Percentiles rank a stretch among this genome's conserved stretches.
Evolutionary conservation across 805 yeast genomes (phyloP).

Genomic region (Candida loeiensis): DNA sequence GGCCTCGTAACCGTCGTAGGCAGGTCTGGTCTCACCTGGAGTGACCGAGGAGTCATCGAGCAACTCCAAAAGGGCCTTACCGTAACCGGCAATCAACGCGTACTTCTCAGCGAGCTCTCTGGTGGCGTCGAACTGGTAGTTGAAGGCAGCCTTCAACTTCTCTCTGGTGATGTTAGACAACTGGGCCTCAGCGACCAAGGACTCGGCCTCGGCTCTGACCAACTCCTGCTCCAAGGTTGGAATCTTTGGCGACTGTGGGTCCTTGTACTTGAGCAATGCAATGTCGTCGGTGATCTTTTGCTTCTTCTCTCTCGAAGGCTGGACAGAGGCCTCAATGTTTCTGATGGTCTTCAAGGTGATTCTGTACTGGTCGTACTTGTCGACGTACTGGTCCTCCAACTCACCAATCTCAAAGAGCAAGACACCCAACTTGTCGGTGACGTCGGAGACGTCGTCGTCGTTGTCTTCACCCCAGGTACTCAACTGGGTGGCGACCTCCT

Average conservation of each 20-base stretch:
- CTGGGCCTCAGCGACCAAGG: conserved; percentile 89
- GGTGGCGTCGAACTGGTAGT: conserved; percentile 80
- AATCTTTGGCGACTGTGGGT: conserved; percentile 80
- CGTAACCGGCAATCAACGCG: conserved; percentile 85
- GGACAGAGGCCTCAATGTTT: conserved; percentile 83
- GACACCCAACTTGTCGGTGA: conserved; percentile 84
- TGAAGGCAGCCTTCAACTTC: conserved; percentile 78
- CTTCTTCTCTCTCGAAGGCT: conserved; percentile 85
- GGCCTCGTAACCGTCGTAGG: conserved; percentile 85
- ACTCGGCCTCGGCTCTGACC: conserved; percentile 90
- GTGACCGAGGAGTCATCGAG: conserved; percentile 83
- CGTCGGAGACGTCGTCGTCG: conserved; percentile 81
- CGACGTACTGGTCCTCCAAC: conserved; percentile 82
- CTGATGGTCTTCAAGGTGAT: conserved; percentile 75
- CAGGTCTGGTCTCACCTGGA: conserved; percentile 90
- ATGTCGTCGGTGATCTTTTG: conserved; percentile 81
- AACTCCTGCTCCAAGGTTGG: conserved; percentile 81
- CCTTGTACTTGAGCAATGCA: conserved; percentile 79
- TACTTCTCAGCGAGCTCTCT: conserved; percentile 84
- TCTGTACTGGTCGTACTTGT: conserved; percentile 82
- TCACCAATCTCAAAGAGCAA: conserved; percentile 80
- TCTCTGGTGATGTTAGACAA: conserved; percentile 85
- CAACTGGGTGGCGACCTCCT: conserved; percentile 78
- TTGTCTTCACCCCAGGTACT: conserved; percentile 85
- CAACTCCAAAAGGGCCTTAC: conserved; percentile 79